phyloP scores from a whole-genome alignment of 1,139 yeast species.

The Nakaseomyces kungkrabaensis region DNA sequence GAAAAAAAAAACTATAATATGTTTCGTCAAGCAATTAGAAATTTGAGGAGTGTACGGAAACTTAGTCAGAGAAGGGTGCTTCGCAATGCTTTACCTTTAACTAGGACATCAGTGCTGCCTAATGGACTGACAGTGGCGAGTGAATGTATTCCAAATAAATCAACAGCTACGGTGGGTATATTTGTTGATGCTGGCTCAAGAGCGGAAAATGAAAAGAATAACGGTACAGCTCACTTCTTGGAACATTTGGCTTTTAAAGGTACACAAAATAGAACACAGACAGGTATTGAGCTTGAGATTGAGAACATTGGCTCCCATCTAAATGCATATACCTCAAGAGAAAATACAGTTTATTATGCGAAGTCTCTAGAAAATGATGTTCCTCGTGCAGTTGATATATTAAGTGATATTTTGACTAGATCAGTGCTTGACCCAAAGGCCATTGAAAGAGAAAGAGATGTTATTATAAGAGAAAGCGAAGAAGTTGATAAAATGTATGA shows the following conservation, averaged over 20 bases:
- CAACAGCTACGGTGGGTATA: slow-evolving; percentile 95
- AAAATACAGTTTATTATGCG: slow-evolving; percentile 93
- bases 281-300: slow-evolving; percentile 78
- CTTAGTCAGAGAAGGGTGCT: neutral
- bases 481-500: slow-evolving; percentile 98
- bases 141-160: slow-evolving; percentile 76
- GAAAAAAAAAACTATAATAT: neutral
- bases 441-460: slow-evolving; percentile 92
- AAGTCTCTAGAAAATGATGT: slow-evolving; percentile 75
- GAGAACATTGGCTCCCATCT: slow-evolving; percentile 95
- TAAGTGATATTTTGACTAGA: slow-evolving; percentile 80
- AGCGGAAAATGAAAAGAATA: slow-evolving; percentile 73
- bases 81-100: slow-evolving; percentile 30
- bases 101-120: slow-evolving; percentile 52
- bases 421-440: slow-evolving; percentile 76
- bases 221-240: slow-evolving; percentile 94
- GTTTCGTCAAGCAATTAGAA: neutral
- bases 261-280: slow-evolving; percentile 72
- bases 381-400: slow-evolving; percentile 75
- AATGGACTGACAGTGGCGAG: slow-evolving; percentile 94
- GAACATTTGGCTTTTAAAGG: slow-evolving; percentile 98
- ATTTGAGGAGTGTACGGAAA: neutral
- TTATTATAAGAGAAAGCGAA: slow-evolving; percentile 89
- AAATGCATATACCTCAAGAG: slow-evolving; percentile 95
- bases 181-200: slow-evolving; percentile 94